Percentiles rank a stretch among this genome's conserved stretches.
phyloP scores from a whole-genome alignment of 202 grass and related monocot species.

The Sporobolus alterniflorus region DNA sequence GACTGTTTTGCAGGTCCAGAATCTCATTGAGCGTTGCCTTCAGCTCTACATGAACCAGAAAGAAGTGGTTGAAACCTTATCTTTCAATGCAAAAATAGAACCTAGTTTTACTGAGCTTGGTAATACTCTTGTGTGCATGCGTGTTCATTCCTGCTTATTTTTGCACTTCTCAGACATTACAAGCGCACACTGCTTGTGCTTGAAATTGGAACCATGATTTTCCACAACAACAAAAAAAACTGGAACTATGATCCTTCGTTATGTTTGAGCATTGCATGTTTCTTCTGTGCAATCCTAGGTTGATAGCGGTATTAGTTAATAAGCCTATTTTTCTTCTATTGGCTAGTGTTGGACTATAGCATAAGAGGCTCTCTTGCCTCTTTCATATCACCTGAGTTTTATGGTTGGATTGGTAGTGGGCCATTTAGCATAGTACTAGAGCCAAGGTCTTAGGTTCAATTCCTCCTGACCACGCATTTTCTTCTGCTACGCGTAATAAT shows the following conservation, averaged over 20 bases:
- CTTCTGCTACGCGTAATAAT: too few relatives aligned
- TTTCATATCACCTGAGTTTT: too few relatives aligned
- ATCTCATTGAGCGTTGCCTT: slow-evolving; percentile 93
- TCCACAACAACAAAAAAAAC: too few relatives aligned
- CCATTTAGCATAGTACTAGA: too few relatives aligned
- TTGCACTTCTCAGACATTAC: background rate
- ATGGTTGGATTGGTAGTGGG: too few relatives aligned
- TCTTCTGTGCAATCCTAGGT: background rate
- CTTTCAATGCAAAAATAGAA: slow-evolving; percentile 89
- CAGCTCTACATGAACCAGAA: slow-evolving; percentile 99
- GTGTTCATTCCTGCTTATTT: slow-evolving; percentile 1
- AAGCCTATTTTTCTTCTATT: background rate
- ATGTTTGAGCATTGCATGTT: slow-evolving; percentile 3
- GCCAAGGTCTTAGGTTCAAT: too few relatives aligned
- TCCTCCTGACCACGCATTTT: too few relatives aligned
- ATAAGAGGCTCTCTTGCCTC: too few relatives aligned
- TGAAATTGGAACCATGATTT: background rate
- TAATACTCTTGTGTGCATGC: slow-evolving; percentile 42
- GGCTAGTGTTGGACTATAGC: too few relatives aligned
- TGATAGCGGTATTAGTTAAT: background rate
- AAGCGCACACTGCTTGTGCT: background rate
- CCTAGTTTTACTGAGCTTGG: slow-evolving; percentile 98
- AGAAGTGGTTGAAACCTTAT: slow-evolving; percentile 86
- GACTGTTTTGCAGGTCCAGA: slow-evolving; percentile 85
- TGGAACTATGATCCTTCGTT: background rate